phyloP scores from a whole-genome alignment of 2,329 filamentous ascomycete genomes.

The Corinectria fuckeliana region DNA sequence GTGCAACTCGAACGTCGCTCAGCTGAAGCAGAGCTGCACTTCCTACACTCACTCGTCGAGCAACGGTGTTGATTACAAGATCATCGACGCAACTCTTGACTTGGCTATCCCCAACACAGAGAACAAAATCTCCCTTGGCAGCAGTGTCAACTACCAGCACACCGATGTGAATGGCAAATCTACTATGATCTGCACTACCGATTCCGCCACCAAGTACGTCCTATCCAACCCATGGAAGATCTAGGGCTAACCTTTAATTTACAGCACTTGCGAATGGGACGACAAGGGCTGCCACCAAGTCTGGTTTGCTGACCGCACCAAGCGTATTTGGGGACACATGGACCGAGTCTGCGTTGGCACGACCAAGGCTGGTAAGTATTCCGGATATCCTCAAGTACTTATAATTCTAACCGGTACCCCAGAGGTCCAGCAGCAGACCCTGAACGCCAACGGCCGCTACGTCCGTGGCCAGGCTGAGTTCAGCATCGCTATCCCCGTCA shows the following conservation, averaged over 20 bases:
- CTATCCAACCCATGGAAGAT: no score
- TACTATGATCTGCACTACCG: conserved; percentile 9
- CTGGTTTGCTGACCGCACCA: conserved; percentile 14
- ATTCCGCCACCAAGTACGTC: conserved; percentile 10
- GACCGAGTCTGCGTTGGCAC: conserved; percentile 15
- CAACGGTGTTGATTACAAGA: conserved; percentile 12
- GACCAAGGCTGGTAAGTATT: conserved; percentile 1
- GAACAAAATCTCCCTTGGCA: background rate
- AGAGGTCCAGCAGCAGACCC: conserved; percentile 22
- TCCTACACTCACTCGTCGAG: background rate
- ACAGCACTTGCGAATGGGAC: conserved; percentile 3
- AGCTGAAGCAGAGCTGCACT: conserved; percentile 5
- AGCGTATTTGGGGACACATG: conserved; percentile 19
- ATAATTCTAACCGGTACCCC: background rate
- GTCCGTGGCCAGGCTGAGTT: conserved; percentile 22
- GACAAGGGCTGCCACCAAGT: conserved; percentile 12
- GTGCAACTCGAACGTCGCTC: conserved; percentile 7
- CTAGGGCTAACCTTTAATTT: background rate
- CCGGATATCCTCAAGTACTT: background rate
- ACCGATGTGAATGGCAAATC: background rate
- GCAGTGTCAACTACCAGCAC: conserved; percentile 10
- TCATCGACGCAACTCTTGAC: conserved; percentile 6
- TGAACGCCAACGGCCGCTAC: conserved; percentile 13
- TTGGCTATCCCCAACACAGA: background rate
- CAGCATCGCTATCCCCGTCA: conserved; percentile 20